Base-by-base conservation (phyloP, 2,329 filamentous ascomycete genomes). In the Arthrinium phaeospermum region DNA sequence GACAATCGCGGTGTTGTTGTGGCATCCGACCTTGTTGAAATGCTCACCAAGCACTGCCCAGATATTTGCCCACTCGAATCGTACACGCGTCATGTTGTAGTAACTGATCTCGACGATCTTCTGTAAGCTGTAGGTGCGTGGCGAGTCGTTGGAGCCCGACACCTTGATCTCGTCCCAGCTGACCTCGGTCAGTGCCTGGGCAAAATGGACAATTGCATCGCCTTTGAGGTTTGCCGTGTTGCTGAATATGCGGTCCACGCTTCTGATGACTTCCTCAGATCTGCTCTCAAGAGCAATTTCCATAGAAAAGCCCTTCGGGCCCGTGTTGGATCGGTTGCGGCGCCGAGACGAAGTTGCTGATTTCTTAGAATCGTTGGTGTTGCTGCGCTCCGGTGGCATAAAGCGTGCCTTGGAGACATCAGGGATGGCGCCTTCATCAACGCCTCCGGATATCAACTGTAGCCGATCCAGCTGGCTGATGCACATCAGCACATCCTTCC, bases 81-180 rank as follows among this genome's bases (percentile, higher is more conserved):
- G 93, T 47, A 99, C 96, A 86, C 96, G 92, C 73, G 94, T 95
- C 96, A 99, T 99, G 85, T 99, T 99, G 90, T 99, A 99, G 83
- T 98, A 98, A 81, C 94, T 97, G 82, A 99, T 98, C 83, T 99
- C 96, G 22, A 99, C 97, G 75, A 99, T 90, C 83, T 99, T 99
- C 80, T 99, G 96, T 74, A 99, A 85, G 84, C 95, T 98, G 87
- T 98, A 99, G 12, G 96, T 99, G 71, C 97, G 91, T 14, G 96
- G 96, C 30, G 94, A 97, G 73, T 99, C 96, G 79, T 96, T 98
- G 72, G 96, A 94, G 0, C 96, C 96, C 0, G 96, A 98, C 4
- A 96, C 97, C 80, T 97, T 96, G 79, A 99, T 99, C 82, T 99
- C 96, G 79, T 98, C 96, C 96, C 96, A 98, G 82, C 96, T 98